Conservation (phyloP, 768 basidiomycete genomes). For the Astraeus odoratus region DNA sequence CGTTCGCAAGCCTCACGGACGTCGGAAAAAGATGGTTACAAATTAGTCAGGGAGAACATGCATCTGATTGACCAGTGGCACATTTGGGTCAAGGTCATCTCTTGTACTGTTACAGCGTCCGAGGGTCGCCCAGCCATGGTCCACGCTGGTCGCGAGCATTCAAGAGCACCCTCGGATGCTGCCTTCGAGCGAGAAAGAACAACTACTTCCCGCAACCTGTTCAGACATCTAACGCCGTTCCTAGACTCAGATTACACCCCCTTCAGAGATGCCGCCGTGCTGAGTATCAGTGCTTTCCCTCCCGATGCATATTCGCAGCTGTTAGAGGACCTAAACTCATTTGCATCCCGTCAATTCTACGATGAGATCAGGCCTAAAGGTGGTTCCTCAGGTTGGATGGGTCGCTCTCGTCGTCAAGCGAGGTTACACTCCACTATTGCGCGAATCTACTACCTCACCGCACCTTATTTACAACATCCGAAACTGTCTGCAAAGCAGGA, state of each 20-base stretch:
- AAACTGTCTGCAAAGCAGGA: conserved; percentile 62
- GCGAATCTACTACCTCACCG: conserved; percentile 82
- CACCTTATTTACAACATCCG: conserved; percentile 66
- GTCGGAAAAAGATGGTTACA: conserved; percentile 46
- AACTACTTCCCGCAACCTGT: conserved; percentile 74
- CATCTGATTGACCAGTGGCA: conserved; percentile 71
- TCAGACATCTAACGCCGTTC: conserved; percentile 81
- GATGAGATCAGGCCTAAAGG: conserved; percentile 53
- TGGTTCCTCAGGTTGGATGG: conserved; percentile 36
- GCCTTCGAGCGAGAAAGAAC: conserved; percentile 78
- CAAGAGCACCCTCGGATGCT: conserved; percentile 61
- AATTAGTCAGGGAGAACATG: conserved; percentile 50
- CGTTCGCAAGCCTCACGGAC: conserved; percentile 33
- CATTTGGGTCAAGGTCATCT: conserved; percentile 79
- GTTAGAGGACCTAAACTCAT: conserved; percentile 74
- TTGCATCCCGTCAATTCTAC: conserved; percentile 78
- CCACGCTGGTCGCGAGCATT: conserved; percentile 55
- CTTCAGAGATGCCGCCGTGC: conserved; percentile 81
- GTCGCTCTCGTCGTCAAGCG: conserved; percentile 64
- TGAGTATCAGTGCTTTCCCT: conserved; percentile 85
- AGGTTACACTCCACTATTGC: conserved; percentile 82
- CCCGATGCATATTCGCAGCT: conserved; percentile 70
- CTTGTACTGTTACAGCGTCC: conserved; percentile 65
- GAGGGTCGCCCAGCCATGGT: conserved; percentile 54
- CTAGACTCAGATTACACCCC: conserved; percentile 78